Conservation (phyloP, 345 rosid genomes). For the Hirschfeldia incana region DNA sequence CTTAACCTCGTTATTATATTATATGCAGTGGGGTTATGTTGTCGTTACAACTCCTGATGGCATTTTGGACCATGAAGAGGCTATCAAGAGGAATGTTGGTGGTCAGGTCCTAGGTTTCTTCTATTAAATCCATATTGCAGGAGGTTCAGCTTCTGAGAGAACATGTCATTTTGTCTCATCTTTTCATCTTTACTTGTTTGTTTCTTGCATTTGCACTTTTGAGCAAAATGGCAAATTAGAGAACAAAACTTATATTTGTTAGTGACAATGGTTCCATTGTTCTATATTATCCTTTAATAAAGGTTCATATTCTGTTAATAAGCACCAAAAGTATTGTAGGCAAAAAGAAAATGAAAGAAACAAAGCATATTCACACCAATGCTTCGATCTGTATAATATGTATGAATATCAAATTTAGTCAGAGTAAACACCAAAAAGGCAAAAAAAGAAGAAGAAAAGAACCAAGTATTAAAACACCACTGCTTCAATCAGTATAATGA, state of each 20-base stretch:
- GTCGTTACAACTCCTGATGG: constrained; percentile 91
- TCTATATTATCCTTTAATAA: background rate
- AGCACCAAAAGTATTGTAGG: background rate
- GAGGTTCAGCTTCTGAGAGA: background rate
- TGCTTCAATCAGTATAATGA: constrained; percentile 12
- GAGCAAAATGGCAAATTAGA: background rate
- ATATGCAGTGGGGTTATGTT: constrained; percentile 86
- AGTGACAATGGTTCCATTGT: background rate
- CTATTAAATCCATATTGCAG: constrained; percentile 38
- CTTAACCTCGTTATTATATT: background rate
- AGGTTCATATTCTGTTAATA: background rate
- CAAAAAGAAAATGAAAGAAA: constrained; percentile 4
- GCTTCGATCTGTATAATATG: constrained; percentile 14
- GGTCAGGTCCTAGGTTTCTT: constrained; percentile 95
- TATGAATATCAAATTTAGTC: background rate
- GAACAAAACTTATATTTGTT: constrained; percentile 3
- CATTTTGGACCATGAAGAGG: constrained; percentile 94
- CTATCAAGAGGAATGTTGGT: constrained; percentile 69
- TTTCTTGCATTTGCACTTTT: constrained; percentile 19
- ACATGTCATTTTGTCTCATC: constrained; percentile 1
- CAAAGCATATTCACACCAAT: constrained; percentile 19
- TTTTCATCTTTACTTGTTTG: constrained; percentile 17
- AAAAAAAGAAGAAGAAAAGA: constrained; percentile 10
- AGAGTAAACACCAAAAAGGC: constrained; percentile 11
- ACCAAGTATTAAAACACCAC: constrained; percentile 7